Evolutionary conservation across 1,284 basidiomycete genomes (phyloP).

Genomic region (Apiotrichum sp.): DNA sequence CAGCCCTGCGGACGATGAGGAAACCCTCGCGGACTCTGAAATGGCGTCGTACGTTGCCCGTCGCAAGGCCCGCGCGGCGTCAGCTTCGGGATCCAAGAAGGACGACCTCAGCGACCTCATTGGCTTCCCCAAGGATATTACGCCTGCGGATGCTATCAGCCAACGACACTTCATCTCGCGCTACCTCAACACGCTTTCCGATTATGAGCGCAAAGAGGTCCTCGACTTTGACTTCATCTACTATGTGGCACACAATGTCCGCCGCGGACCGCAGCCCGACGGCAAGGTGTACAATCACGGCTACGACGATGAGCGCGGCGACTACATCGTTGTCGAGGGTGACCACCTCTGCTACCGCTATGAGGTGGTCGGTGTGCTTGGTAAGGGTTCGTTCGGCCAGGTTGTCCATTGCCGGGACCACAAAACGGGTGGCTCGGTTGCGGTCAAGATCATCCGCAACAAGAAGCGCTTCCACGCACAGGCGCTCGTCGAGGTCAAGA

Average conservation of each 20-base stretch:
- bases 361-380: conserved; percentile 84
- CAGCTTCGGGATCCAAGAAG: conserved; percentile 56
- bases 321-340: conserved; percentile 82
- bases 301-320: conserved; percentile 97
- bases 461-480: conserved; percentile 99
- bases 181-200: conserved; percentile 58
- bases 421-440: conserved; percentile 90
- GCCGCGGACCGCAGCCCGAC: conserved; percentile 43
- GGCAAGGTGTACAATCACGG: conserved; percentile 87
- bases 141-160: conserved; percentile 62
- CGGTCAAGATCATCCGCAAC: conserved; percentile 98
- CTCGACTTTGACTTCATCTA: conserved; percentile 80
- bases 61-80: conserved; percentile 77
- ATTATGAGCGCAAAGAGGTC: conserved; percentile 87
- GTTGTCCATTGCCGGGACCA: conserved; percentile 95
- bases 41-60: conserved; percentile 91
- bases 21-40: conserved; percentile 85
- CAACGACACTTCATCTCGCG: conserved; percentile 52
- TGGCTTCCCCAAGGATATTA: conserved; percentile 83
- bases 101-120: conserved; percentile 83
- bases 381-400: conserved; percentile 98
- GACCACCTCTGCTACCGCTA: conserved; percentile 97
- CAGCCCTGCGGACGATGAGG: conserved; percentile 75
- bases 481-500: conserved; percentile 97
- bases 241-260: conserved; percentile 48